A percentile compares a stretch with the other conserved stretches of the same genome.
phyloP scores from a whole-genome alignment of 108 stramenopile species.

The Stephanodiscus minutulus region DNA sequence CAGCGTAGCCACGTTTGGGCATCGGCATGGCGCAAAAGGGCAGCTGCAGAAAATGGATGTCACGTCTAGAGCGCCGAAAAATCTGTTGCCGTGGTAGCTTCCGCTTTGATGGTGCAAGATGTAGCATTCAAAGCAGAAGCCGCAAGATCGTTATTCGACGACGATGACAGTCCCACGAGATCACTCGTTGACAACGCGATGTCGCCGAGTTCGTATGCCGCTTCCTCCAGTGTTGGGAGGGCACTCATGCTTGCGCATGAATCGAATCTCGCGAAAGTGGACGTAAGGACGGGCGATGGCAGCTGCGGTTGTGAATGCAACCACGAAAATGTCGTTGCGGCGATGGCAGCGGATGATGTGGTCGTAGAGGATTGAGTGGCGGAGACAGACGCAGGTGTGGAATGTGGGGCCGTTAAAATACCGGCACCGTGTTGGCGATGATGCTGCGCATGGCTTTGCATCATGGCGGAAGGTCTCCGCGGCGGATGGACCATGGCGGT shows the following conservation, averaged over 20 bases:
- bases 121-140: neutral
- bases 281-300: slow-evolving; percentile 15
- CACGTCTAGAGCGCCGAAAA: neutral
- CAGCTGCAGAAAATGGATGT: neutral
- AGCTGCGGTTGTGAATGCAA: slow-evolving; percentile 2
- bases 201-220: slow-evolving; percentile 19
- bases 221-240: slow-evolving; percentile 23
- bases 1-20: neutral
- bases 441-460: neutral
- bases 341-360: slow-evolving; percentile 7
- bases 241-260: slow-evolving; percentile 23
- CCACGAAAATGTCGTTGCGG: neutral
- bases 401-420: slow-evolving; percentile 1
- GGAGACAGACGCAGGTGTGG: neutral
- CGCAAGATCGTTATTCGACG: slow-evolving; percentile 5
- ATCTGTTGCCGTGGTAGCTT: neutral
- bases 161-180: slow-evolving; percentile 3
- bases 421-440: neutral
- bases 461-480: neutral
- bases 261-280: slow-evolving; percentile 5
- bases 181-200: slow-evolving; percentile 10
- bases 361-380: slow-evolving; percentile 5
- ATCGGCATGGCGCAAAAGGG: neutral
- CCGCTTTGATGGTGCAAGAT: neutral
- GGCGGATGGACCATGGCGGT: neutral